These are phyloP conservation scores for Rostrohypoxylon terebratum DNA, from an alignment of 495 filamentous ascomycete species.

Conservation along the genomic window DNA sequence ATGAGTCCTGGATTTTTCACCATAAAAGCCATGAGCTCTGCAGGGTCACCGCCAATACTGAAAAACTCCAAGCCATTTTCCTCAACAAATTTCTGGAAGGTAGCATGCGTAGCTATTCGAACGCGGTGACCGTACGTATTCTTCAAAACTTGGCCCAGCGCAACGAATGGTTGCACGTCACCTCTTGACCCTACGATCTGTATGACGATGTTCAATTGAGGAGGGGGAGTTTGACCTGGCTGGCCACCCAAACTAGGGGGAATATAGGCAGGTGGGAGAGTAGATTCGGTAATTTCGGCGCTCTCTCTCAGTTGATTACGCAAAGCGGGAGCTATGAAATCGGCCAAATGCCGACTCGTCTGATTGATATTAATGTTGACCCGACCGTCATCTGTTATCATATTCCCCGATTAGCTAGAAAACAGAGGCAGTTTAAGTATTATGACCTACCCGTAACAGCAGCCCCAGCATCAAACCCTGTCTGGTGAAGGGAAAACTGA, in stretches of 20 bases:
- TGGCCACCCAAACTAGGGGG: slow-evolving; percentile 70
- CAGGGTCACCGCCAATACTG: slow-evolving; percentile 80
- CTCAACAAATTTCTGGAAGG: slow-evolving; percentile 75
- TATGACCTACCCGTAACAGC: slow-evolving; percentile 54
- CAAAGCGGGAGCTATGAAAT: slow-evolving; percentile 74
- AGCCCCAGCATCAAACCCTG: slow-evolving; percentile 61
- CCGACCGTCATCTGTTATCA: slow-evolving; percentile 69
- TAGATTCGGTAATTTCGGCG: slow-evolving; percentile 48
- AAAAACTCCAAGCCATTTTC: slow-evolving; percentile 84
- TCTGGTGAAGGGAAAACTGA: slow-evolving; percentile 61
- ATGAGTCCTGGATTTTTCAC: slow-evolving; percentile 86
- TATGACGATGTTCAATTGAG: slow-evolving; percentile 77
- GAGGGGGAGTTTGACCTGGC: slow-evolving; percentile 68
- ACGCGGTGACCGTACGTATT: slow-evolving; percentile 77
- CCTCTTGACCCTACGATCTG: slow-evolving; percentile 83
- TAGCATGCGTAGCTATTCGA: slow-evolving; percentile 78
- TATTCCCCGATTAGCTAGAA: slow-evolving; percentile 9
- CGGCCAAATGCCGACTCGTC: slow-evolving; percentile 70
- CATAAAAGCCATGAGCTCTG: slow-evolving; percentile 87
- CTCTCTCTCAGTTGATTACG: slow-evolving; percentile 63
- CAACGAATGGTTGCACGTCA: slow-evolving; percentile 83
- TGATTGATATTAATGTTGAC: slow-evolving; percentile 81
- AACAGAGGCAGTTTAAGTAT: not conserved
- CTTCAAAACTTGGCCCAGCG: slow-evolving; percentile 72
- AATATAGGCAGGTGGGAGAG: slow-evolving; percentile 67